These are phyloP conservation scores for Candida vartiovaarae DNA, from an alignment of 805 yeast genomes.

Conservation along the genomic window DNA sequence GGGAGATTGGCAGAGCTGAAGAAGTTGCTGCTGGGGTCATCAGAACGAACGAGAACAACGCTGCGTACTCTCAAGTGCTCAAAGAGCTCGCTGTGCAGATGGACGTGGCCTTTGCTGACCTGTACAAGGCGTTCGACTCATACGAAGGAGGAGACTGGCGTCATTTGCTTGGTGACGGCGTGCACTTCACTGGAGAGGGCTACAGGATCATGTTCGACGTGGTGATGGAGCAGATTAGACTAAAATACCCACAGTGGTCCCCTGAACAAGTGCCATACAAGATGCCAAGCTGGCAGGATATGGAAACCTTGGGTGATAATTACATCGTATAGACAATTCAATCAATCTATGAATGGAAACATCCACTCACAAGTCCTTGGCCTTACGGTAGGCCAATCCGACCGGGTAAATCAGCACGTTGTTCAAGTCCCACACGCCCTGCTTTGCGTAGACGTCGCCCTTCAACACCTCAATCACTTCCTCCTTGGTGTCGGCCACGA, in stretches of 20 bases:
- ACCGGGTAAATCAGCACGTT: constrained; percentile 52
- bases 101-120: constrained; percentile 52
- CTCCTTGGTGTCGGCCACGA: constrained; percentile 58
- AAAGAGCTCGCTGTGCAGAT: constrained; percentile 35
- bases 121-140: constrained; percentile 38
- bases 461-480: constrained; percentile 60
- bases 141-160: constrained; percentile 31
- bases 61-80: constrained; percentile 45
- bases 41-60: constrained; percentile 40
- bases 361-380: constrained; percentile 20
- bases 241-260: constrained; percentile 39
- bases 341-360: not conserved
- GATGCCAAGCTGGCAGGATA: constrained; percentile 37
- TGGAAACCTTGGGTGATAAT: constrained; percentile 13
- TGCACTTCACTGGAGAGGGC: constrained; percentile 52
- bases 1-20: constrained; percentile 29
- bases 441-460: constrained; percentile 52
- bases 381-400: constrained; percentile 39
- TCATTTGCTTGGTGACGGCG: constrained; percentile 43
- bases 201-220: constrained; percentile 44
- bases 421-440: constrained; percentile 73
- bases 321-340: not conserved
- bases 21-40: constrained; percentile 33
- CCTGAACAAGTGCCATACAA: constrained; percentile 33
- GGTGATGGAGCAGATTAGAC: constrained; percentile 31